Evolutionary conservation across 2,329 filamentous ascomycete genomes (phyloP).

Genomic region (Colletotrichum tanaceti): DNA sequence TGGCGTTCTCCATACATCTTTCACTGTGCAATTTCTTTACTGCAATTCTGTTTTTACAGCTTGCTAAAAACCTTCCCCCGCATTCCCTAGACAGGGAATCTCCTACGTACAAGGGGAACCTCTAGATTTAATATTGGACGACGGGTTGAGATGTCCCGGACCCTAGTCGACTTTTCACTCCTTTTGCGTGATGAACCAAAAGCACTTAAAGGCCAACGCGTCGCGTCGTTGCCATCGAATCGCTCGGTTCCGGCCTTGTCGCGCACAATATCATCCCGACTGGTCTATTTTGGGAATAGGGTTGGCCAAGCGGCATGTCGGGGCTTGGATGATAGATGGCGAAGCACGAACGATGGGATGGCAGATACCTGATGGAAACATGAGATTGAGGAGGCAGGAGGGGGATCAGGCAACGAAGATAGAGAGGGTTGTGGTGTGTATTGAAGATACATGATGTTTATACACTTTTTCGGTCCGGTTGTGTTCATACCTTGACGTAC

Average conservation of each 20-base stretch:
- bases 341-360: slow-evolving; percentile 12
- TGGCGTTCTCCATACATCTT: slow-evolving; percentile 42
- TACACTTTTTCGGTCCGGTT: slow-evolving; percentile 11
- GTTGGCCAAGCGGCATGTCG: slow-evolving; percentile 19
- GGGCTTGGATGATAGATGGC: slow-evolving; percentile 29
- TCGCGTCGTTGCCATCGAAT: slow-evolving; percentile 6
- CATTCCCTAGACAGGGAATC: slow-evolving; percentile 39
- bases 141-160: slow-evolving; percentile 40
- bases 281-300: slow-evolving; percentile 24
- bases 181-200: slow-evolving; percentile 41
- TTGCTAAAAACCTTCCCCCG: slow-evolving; percentile 30
- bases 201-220: slow-evolving; percentile 24
- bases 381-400: slow-evolving; percentile 23
- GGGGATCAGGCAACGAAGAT: slow-evolving; percentile 34
- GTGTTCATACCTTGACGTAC: neutral
- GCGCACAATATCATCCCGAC: slow-evolving; percentile 16
- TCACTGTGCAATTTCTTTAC: slow-evolving; percentile 39
- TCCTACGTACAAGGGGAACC: slow-evolving; percentile 54
- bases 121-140: slow-evolving; percentile 58
- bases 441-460: slow-evolving; percentile 39
- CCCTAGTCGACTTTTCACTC: slow-evolving; percentile 46
- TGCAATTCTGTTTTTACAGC: slow-evolving; percentile 34
- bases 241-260: slow-evolving; percentile 9
- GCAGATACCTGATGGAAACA: slow-evolving; percentile 13
- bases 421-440: slow-evolving; percentile 37